Evolutionary conservation across 2,329 filamentous ascomycete genomes (phyloP), one percentile per base, ranked within the genome.

Genomic region (Fusarium multiceps): DNA sequence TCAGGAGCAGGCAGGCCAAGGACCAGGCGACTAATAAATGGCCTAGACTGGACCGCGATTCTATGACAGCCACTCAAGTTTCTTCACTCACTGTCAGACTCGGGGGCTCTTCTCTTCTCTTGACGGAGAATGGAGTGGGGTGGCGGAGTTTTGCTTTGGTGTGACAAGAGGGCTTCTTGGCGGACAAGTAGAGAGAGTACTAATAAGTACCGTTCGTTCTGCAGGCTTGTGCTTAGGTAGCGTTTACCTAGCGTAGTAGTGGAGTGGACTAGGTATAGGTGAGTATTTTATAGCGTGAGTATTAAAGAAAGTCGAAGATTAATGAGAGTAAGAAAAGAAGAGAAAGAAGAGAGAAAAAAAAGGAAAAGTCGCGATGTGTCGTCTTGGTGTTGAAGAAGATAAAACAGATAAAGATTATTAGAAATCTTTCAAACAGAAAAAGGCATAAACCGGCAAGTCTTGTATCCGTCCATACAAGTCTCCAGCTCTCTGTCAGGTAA

Each of bases 121-220:
- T 63, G 46, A 59, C 67, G 67, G 67, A 68, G 58, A 41, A 57
- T 60, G 48, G 45, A 51, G 68, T 71, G 67, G 68, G 68, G 68
- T 64, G 68, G 68, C 68, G 67, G 68, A 70, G 68, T 69, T 59
- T 63, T 59, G 65, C 50, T 34, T 68, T 60, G 68, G 68, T 70
- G 67, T 63, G 67, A 71, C 49, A 53, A 53, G 23, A 53, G 23
- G 45, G 41, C 55, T 66, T 34, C 60, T 68, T 60, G 56, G 50
- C 59, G 55, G 64, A 37, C 34, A 37, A 37, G 18, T 37, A 37
- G 34, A 37, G 65, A 37, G 18, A n/a, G 65, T 57, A 55, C 41
- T 37, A 37, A 37, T 37, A 53, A 53, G 49, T 53, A 53, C 49
- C 49, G 49, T 53, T 53, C 34, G 23, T 27, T 51, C 32, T 51